Conservation (phyloP, 495 filamentous ascomycete genomes). For the Aspergillus kassunensis region DNA sequence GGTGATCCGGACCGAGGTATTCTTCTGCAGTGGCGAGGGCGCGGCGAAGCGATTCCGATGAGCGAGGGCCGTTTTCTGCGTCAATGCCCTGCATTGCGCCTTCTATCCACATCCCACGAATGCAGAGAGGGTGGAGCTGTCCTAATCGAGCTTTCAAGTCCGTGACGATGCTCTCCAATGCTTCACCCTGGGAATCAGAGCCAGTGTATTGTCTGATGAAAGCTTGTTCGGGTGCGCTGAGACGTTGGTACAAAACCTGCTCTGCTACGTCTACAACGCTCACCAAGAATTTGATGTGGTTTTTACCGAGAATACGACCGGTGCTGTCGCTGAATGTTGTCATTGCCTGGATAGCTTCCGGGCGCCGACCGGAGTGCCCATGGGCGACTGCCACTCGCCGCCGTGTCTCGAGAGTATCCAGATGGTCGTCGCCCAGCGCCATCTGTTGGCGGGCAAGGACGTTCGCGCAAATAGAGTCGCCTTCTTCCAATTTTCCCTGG, state of each 20-base stretch:
- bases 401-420: constrained; percentile 33
- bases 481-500: constrained; percentile 29
- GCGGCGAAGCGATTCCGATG: constrained; percentile 34
- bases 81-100: constrained; percentile 22
- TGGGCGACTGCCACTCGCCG: constrained; percentile 30
- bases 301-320: constrained; percentile 27
- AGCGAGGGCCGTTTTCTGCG: constrained; percentile 13
- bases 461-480: constrained; percentile 34
- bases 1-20: constrained; percentile 25
- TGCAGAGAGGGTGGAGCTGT: constrained; percentile 22
- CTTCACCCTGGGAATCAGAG: constrained; percentile 11
- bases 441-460: constrained; percentile 38
- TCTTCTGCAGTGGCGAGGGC: constrained; percentile 34
- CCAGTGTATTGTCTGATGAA: constrained; percentile 16
- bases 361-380: constrained; percentile 19
- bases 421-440: constrained; percentile 33
- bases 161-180: constrained; percentile 16
- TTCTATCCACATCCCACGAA: constrained; percentile 26
- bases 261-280: constrained; percentile 25
- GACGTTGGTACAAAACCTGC: constrained; percentile 22
- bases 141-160: constrained; percentile 24
- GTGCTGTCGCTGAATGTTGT: constrained; percentile 24
- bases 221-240: constrained; percentile 5
- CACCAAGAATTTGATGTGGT: constrained; percentile 27
- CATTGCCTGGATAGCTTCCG: constrained; percentile 25